Conservation (phyloP, 768 basidiomycete genomes). For the Artomyces pyxidatus region DNA sequence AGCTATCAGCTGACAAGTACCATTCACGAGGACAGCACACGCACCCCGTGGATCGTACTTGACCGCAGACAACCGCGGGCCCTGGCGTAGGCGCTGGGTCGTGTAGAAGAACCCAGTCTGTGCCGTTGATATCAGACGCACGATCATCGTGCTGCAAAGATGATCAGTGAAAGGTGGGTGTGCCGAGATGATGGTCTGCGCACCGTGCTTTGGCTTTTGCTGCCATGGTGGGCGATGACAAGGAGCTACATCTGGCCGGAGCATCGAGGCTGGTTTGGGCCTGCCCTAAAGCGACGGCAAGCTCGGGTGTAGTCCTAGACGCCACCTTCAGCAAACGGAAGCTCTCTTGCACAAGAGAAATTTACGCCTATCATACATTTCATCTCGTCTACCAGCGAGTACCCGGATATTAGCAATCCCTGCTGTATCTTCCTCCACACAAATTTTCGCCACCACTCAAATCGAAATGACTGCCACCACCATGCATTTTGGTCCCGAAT, state of each 20-base stretch:
- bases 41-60: constrained; percentile 86
- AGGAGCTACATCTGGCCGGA: too few relatives aligned
- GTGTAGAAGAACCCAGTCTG: constrained; percentile 92
- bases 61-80: constrained; percentile 78
- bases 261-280: too few relatives aligned
- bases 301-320: too few relatives aligned
- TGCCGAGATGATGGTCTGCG: constrained; percentile 5
- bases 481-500: constrained; percentile 89
- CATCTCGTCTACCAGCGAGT: neutral
- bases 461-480: constrained; percentile 49
- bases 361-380: neutral
- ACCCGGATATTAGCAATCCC: neutral
- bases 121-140: constrained; percentile 85
- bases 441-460: neutral
- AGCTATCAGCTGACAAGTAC: constrained; percentile 1
- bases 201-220: constrained; percentile 56
- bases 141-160: constrained; percentile 60
- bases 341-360: neutral
- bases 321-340: neutral
- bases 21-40: constrained; percentile 17
- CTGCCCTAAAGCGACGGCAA: too few relatives aligned
- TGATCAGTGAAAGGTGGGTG: neutral
- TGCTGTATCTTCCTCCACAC: neutral
- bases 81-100: constrained; percentile 62
- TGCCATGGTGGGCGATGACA: constrained; percentile 35